Evolutionary conservation across 441 rosid genomes (phyloP), one percentile per base, ranked within the genome.

Genomic region (Cnidoscolus chayamansa): DNA sequence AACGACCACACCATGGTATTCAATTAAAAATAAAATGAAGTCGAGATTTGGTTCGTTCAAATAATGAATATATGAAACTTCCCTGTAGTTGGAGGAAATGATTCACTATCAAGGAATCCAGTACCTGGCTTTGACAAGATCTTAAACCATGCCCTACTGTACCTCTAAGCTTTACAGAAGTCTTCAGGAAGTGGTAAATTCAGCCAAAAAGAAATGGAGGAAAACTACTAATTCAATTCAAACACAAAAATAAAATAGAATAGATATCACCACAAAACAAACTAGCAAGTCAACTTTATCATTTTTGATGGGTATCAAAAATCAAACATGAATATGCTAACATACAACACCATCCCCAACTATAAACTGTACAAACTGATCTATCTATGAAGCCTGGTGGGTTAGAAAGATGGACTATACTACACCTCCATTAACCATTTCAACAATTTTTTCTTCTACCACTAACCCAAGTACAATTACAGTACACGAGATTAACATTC

Each of bases 311-410:
- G 76, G 65, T 67, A 80, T 65, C 50, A 48, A 72, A 67, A 74
- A 67, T 71, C 72, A 77, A 68, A 57, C 57, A 74, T 70, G 51
- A 65, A 70, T 70, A 35, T 30, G 54, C 76, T 25, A 45, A 77
- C 79, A 66, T 72, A 77, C 70, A 79, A 65, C 76, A 71, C 54
- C 51, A 65, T 53, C 70, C 76, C 82, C 79, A 55, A 53, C 72
- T 76, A 68, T 66, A n/a, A 67, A 72, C 86, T 82, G 75, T 84
- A 82, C 86, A 81, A 40, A 15, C 69, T 30, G 55, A 63, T 32
- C 81, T 78, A 72, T 57, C 83, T 65, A 76, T 57, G 20, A 62
- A 67, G 51, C 71, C 65, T 49, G 66, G 80, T 50, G 65, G 65
- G 80, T 78, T 65, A 63, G 71, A 70, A 75, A 69, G 77, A 71